A percentile compares a stretch with the other conserved stretches of the same genome.
phyloP scores from a whole-genome alignment of 2,329 filamentous ascomycete species.

The Huntiella savannae region DNA sequence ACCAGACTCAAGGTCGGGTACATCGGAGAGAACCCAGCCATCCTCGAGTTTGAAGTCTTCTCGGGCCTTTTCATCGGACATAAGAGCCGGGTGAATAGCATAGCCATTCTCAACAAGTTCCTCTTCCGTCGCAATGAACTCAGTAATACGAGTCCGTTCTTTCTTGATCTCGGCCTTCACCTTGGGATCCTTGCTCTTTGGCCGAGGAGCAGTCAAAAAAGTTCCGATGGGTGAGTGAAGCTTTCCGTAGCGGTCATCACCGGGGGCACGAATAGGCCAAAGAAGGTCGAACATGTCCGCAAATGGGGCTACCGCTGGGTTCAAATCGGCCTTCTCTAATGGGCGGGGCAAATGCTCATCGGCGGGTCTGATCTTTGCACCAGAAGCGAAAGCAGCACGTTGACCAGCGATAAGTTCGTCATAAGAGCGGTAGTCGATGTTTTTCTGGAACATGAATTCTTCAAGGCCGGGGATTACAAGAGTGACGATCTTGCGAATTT shows the following conservation, averaged over 20 bases:
- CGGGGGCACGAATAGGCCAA: conserved; percentile 77
- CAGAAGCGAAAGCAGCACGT: conserved; percentile 17
- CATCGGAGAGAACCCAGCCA: conserved; percentile 69
- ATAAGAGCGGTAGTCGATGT: conserved; percentile 23
- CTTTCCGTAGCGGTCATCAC: conserved; percentile 60
- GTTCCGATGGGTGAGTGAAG: conserved; percentile 76
- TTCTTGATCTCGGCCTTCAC: conserved; percentile 46
- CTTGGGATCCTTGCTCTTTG: conserved; percentile 44
- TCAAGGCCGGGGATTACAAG: conserved; percentile 88
- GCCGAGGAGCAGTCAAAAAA: conserved; percentile 52
- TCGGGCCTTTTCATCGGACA: conserved; percentile 36
- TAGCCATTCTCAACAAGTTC: conserved; percentile 75
- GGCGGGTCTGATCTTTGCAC: conserved; percentile 24
- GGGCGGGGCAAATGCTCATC: conserved; percentile 41
- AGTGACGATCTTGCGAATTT: conserved; percentile 62
- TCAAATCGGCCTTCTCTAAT: conserved; percentile 31
- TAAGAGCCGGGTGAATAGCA: conserved; percentile 59
- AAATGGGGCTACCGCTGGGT: conserved; percentile 42
- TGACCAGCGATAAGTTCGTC: conserved; percentile 20
- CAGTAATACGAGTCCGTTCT: conserved; percentile 61
- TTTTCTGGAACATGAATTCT: conserved; percentile 64
- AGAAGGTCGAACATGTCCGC: conserved; percentile 70
- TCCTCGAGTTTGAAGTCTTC: conserved; percentile 22
- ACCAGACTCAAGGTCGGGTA: conserved; percentile 48
- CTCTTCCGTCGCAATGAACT: conserved; percentile 51